Conservation (phyloP, 495 filamentous ascomycete species). For the Xylaria longipes region DNA sequence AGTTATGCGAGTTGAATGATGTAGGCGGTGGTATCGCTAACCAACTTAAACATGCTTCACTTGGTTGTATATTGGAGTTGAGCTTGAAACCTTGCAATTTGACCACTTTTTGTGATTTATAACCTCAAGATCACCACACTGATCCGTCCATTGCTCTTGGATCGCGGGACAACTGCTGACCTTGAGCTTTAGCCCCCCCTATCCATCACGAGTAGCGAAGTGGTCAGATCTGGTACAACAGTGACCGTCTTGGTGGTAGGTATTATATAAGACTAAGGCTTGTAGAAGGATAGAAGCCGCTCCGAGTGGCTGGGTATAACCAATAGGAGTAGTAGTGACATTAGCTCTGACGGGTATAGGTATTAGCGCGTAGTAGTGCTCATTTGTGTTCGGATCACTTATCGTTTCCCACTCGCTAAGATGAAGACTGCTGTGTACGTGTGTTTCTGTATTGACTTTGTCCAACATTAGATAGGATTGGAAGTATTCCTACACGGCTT, state of each 20-base stretch:
- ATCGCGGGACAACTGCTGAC: neutral
- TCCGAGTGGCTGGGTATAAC: neutral
- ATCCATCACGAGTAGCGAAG: neutral
- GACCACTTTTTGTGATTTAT: neutral
- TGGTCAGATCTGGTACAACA: neutral
- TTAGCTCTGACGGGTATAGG: neutral
- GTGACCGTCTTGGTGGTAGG: neutral
- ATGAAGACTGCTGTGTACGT: neutral
- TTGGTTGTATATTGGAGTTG: neutral
- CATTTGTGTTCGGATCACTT: neutral
- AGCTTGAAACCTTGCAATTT: neutral
- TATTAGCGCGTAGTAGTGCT: neutral
- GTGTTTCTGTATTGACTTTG: neutral
- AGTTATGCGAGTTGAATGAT: neutral
- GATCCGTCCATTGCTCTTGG: neutral
- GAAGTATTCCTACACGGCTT: neutral
- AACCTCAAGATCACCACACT: neutral
- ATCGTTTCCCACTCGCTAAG: neutral
- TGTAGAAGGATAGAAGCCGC: neutral
- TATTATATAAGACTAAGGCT: neutral
- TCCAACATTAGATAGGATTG: neutral
- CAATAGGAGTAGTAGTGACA: neutral
- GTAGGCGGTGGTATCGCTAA: neutral
- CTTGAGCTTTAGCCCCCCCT: neutral
- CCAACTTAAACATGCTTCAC: neutral